Conservation (phyloP, 2,329 filamentous ascomycete species). For the Nannizzia gypsea region DNA sequence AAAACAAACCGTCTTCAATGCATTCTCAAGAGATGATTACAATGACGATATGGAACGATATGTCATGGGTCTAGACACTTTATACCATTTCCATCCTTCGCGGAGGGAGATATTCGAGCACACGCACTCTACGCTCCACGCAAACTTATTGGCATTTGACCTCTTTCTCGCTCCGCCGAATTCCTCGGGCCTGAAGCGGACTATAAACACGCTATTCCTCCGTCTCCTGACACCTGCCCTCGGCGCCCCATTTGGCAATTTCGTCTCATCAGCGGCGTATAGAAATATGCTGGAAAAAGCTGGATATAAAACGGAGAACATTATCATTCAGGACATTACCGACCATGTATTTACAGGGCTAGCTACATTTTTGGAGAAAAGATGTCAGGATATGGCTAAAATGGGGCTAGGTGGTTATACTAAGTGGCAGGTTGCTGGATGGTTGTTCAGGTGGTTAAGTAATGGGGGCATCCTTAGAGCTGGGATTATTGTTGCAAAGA, state of each 20-base stretch:
- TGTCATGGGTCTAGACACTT: conserved; percentile 43
- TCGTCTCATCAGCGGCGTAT: conserved; percentile 39
- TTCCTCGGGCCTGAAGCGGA: conserved; percentile 14
- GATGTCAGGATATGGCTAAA: conserved; percentile 24
- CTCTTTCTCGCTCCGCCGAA: conserved; percentile 28
- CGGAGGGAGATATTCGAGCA: conserved; percentile 37
- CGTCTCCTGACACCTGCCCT: conserved; percentile 37
- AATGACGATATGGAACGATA: conserved; percentile 10
- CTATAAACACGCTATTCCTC: conserved; percentile 26
- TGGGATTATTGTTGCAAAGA: conserved; percentile 13
- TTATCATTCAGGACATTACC: conserved; percentile 42
- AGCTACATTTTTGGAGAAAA: conserved; percentile 33
- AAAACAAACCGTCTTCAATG: conserved; percentile 1
- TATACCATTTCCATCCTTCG: conserved; percentile 48
- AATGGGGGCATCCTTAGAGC: conserved; percentile 11
- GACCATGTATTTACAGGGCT: conserved; percentile 43
- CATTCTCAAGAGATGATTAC: background rate
- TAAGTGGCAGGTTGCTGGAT: conserved; percentile 14
- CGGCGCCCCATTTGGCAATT: conserved; percentile 40
- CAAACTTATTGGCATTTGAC: conserved; percentile 46
- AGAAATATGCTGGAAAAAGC: conserved; percentile 33
- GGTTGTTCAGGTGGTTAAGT: conserved; percentile 14
- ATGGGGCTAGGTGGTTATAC: conserved; percentile 24
- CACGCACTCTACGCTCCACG: conserved; percentile 32
- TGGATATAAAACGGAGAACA: conserved; percentile 36